Evolutionary conservation across 164 flowering plant species (phyloP), one percentile per base, ranked within the genome.

Genomic region (Aristolochia fimbriata): DNA sequence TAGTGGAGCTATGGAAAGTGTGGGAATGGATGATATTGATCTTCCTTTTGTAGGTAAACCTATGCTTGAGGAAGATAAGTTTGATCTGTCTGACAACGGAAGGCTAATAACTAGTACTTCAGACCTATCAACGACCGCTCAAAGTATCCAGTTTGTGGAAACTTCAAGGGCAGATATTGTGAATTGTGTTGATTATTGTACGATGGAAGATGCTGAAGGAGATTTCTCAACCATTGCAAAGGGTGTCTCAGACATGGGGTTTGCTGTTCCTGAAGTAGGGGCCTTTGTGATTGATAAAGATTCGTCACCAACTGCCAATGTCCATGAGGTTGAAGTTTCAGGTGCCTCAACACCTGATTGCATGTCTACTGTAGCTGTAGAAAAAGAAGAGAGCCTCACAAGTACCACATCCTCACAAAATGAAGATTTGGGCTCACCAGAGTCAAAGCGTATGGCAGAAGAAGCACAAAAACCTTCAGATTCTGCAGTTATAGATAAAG

Each of bases 331-430:
- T 50, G 78, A 78, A 58, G 67, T 30, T 60, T 54, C 43, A 25
- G 80, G 72, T 56, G 69, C 57, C 71, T 65, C 70, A 12, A 10
- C 70, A 59, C 69, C 49, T 37, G 66, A 63, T 57, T 67, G 77
- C 51, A 59, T 72, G 60, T 66, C 51, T 46, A 59, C 55, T 24
- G 59, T 73, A 58, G 71, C 80, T 23, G 85, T 74, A 70, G 90
- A 78, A 60, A 66, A 51, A 51, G 67, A 57, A 57, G 77, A 68
- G 37, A 50, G 59, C 64, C 54, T 55, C 53, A 57, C 70, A 59
- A 74, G 64, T 52, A 12, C 15, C 22, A n/a, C 19, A 15, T 27
- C 56, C 65, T 67, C 68, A 22, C 68, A 68, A 62, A 70, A 54
- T 55, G 80, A 67, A 1, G n/a, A 22, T 57, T 70, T 56, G 33